Base-by-base conservation (phyloP, 2,329 filamentous ascomycete species). In the Aspergillus sergii region DNA sequence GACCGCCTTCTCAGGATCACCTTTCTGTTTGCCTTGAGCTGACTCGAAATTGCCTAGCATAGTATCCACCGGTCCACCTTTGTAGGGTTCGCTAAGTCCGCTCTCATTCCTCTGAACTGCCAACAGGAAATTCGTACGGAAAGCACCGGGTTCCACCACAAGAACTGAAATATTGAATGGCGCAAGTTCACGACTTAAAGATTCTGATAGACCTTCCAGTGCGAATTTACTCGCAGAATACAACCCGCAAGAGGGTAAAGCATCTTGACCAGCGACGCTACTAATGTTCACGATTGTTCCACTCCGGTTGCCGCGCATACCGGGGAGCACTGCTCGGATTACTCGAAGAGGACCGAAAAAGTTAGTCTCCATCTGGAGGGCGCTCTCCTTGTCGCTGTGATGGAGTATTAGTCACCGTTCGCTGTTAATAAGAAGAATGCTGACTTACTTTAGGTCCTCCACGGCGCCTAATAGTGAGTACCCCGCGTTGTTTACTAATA, bases 211-310 rank as follows among this genome's bases (percentile, higher is more conserved):
- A 1, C 75, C 79, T 64, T 82, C 80, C 1, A 82, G 69, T 0
- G 78, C 80, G 26, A 76, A 78, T 59, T 83, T 82, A 57, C 72
- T 76, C 0, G 82, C 72, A 9, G 72, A 70, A 62, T 83, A 83
- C 26, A 79, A 71, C 0, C 74, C 74, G 48, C 60, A 73, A 68
- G 63, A 74, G 0, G 80, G 69, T 0, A 71, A 70, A n/a, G 76
- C 75, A 8, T 67, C 61, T 77, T 80, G 84, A 45, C 81, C 83
- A 0, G 75, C 83, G 3, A 85, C 66, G 55, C 82, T 84, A 41
- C 81, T 81, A 66, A 86, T 80, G 2, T 79, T 82, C 14, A 81
- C 80, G 1, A 86, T 68, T 3, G 71, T 74, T 1, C 79, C 79
- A 6, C 67, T 67, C 26, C 61, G 64, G 62, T 73, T 74, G 28